Conservation (phyloP, 73 alveolate species). For the Diophrys sp. region DNA sequence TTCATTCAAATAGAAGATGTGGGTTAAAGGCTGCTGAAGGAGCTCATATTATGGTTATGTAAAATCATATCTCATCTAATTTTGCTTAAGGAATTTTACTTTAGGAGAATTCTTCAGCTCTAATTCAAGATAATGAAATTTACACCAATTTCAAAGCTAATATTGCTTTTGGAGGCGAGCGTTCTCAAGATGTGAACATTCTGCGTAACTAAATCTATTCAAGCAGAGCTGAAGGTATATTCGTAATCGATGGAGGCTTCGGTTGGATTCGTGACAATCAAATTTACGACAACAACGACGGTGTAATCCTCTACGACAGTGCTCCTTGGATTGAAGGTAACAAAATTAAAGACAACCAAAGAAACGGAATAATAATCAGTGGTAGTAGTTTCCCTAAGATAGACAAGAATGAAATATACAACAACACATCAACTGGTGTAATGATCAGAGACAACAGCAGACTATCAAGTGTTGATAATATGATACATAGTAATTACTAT, state of each 20-base stretch:
- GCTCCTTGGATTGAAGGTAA: constrained; percentile 79
- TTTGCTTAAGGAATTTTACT: constrained; percentile 87
- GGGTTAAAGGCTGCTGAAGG: constrained; percentile 86
- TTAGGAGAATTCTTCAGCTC: constrained; percentile 91
- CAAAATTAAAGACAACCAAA: constrained; percentile 77
- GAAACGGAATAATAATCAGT: constrained; percentile 83
- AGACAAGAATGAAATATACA: constrained; percentile 43
- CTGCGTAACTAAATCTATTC: constrained; percentile 78
- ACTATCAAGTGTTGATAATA: constrained; percentile 36
- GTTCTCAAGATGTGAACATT: constrained; percentile 76
- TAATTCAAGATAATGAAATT: constrained; percentile 87
- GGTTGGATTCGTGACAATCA: constrained; percentile 79
- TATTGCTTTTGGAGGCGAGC: constrained; percentile 95
- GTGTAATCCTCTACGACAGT: constrained; percentile 82
- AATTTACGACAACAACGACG: constrained; percentile 94
- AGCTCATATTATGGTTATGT: constrained; percentile 69
- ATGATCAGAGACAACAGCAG: constrained; percentile 62
- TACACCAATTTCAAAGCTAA: constrained; percentile 89
- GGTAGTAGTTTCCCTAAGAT: constrained; percentile 79
- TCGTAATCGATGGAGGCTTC: constrained; percentile 82
- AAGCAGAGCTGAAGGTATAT: constrained; percentile 92
- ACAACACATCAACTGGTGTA: constrained; percentile 67
- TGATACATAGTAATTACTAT: constrained; percentile 52
- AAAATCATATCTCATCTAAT: constrained; percentile 77
- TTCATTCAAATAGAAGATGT: constrained; percentile 54